Evolutionary conservation across 306 rosid species (phyloP).

Genomic region (Pachyrhizus erosus): DNA sequence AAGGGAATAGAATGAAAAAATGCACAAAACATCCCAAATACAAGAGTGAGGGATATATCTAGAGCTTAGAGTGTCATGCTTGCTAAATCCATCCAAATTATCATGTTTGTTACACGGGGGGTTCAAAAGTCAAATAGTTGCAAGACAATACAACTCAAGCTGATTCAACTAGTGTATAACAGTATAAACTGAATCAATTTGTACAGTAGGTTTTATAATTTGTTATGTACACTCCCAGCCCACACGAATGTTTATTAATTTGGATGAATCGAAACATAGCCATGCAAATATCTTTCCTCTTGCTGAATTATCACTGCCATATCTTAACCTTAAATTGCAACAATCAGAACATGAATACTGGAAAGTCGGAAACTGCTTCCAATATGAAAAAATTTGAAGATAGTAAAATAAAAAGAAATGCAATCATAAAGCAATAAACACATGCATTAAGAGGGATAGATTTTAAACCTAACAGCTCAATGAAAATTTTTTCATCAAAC

Average conservation of each 20-base stretch:
- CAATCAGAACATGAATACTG: conserved; percentile 10
- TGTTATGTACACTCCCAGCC: conserved; percentile 16
- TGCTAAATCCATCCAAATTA: neutral
- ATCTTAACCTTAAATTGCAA: conserved; percentile 21
- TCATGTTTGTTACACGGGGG: neutral
- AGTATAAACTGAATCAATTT: neutral
- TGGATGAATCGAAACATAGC: neutral
- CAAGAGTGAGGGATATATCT: conserved; percentile 1
- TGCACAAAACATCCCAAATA: conserved; percentile 29
- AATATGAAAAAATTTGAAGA: neutral
- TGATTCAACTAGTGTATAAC: conserved; percentile 10
- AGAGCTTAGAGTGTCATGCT: neutral
- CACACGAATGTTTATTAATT: conserved; percentile 5
- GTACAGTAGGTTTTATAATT: conserved; percentile 5
- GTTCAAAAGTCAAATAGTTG: conserved; percentile 33
- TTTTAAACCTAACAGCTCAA: neutral
- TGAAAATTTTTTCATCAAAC: neutral
- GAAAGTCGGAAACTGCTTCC: conserved; percentile 31
- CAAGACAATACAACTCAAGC: conserved; percentile 29
- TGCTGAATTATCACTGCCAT: conserved; percentile 17
- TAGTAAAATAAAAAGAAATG: conserved; percentile 25
- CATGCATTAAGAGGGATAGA: neutral
- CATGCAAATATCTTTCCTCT: neutral
- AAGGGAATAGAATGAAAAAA: conserved; percentile 24
- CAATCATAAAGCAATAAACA: conserved; percentile 12